A percentile compares a stretch with the other conserved stretches of the same genome.
Evolutionary conservation across 345 rosid species (phyloP).

Genomic region (Populus nigra): DNA sequence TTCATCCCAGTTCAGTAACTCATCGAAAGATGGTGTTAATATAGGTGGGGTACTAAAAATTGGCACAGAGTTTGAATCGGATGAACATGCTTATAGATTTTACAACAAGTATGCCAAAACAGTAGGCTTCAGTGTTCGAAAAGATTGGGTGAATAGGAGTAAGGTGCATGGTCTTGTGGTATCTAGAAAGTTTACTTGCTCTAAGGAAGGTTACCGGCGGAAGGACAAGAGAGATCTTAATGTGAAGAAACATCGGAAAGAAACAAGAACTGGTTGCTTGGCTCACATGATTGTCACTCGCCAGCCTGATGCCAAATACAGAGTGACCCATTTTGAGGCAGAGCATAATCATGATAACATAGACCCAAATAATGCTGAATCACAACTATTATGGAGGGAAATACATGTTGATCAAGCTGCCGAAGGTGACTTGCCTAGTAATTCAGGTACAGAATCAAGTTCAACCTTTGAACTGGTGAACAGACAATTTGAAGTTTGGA

Average conservation of each 20-base stretch:
- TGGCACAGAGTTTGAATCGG: slow-evolving; percentile 33
- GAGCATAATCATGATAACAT: slow-evolving; percentile 40
- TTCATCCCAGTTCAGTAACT: slow-evolving; percentile 12
- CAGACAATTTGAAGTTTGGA: slow-evolving; percentile 13
- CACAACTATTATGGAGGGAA: slow-evolving; percentile 26
- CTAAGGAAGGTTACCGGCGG: slow-evolving; percentile 41
- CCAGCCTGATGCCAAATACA: slow-evolving; percentile 38
- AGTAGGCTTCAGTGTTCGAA: slow-evolving; percentile 28
- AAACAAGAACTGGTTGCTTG: slow-evolving; percentile 41
- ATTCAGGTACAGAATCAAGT: slow-evolving; percentile 14
- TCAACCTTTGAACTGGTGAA: slow-evolving; percentile 10
- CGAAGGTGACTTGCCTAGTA: slow-evolving; percentile 11
- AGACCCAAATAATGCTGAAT: not conserved
- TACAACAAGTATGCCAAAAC: slow-evolving; percentile 27
- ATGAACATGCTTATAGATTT: slow-evolving; percentile 28
- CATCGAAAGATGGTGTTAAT: slow-evolving; percentile 13
- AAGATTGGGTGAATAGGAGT: slow-evolving; percentile 33
- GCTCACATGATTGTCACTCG: slow-evolving; percentile 37
- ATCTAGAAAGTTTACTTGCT: slow-evolving; percentile 41
- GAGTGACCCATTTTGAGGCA: slow-evolving; percentile 36
- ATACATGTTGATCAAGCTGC: slow-evolving; percentile 16
- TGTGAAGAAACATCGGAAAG: slow-evolving; percentile 35
- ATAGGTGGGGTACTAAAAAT: slow-evolving; percentile 16
- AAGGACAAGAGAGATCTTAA: slow-evolving; percentile 29
- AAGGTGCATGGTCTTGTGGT: slow-evolving; percentile 33